Evolutionary conservation across 179 eudicot genomes (phyloP).

Genomic region (Drosera spatulata): DNA sequence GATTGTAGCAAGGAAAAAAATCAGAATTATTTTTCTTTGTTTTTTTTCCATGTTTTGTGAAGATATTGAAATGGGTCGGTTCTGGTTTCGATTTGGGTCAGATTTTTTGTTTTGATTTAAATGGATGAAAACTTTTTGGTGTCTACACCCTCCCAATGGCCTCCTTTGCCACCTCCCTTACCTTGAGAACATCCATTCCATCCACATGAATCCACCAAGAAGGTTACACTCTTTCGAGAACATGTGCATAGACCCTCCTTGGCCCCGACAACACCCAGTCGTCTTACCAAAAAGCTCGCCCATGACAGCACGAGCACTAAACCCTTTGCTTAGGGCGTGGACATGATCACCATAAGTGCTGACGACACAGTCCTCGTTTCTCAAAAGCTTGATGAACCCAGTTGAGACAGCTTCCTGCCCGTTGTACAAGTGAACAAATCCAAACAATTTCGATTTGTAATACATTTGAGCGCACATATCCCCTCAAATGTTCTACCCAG

Average conservation of each 20-base stretch:
- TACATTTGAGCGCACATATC: conserved; percentile 99
- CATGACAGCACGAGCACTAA: conserved; percentile 74
- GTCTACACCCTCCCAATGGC: no score
- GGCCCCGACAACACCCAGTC: conserved; percentile 91
- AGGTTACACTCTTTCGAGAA: conserved; percentile 84
- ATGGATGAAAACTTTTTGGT: no score
- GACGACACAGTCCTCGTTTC: conserved; percentile 49
- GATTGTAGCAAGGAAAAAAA: no score
- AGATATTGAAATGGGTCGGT: no score
- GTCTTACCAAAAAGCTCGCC: conserved; percentile 90
- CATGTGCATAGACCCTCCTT: conserved; percentile 99
- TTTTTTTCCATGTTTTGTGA: no score
- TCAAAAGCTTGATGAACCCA: conserved; percentile 89
- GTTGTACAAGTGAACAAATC: conserved; percentile 88
- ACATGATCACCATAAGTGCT: conserved; percentile 97
- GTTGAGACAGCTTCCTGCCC: conserved; percentile 95
- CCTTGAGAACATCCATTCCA: conserved; percentile 97
- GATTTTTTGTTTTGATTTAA: no score
- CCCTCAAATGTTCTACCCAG: conserved; percentile 76
- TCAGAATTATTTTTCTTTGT: no score
- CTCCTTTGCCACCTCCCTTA: conserved; percentile 91
- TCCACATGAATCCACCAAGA: conserved; percentile 85
- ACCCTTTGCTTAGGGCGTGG: conserved; percentile 93
- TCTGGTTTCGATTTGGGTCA: no score
- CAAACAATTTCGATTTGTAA: conserved; percentile 93